A percentile compares a stretch with the other conserved stretches of the same genome.
Evolutionary conservation across 2,329 filamentous ascomycete genomes (phyloP).

Genomic region (Metarhizium brunneum): DNA sequence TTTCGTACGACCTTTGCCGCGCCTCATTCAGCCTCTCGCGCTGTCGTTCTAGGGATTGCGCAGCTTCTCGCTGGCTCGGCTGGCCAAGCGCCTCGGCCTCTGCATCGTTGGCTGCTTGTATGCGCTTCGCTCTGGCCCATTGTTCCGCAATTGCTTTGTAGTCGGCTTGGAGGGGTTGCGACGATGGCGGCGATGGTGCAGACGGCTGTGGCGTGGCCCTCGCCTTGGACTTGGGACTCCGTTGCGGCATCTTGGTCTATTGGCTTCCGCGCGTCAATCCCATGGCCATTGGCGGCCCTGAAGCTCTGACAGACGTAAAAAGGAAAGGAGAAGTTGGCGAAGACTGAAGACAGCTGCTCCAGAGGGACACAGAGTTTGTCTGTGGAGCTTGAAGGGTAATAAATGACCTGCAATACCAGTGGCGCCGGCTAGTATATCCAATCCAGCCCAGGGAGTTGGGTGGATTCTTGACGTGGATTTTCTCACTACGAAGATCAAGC

Average conservation of each 20-base stretch:
- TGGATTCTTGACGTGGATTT: too few relatives aligned
- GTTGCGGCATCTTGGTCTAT: slow-evolving; percentile 17
- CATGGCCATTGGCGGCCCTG: slow-evolving; percentile 18
- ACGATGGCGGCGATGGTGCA: neutral
- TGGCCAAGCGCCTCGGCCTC: slow-evolving; percentile 18
- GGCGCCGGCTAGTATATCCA: too few relatives aligned
- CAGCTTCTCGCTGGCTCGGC: slow-evolving; percentile 22
- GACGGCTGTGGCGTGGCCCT: slow-evolving; percentile 12
- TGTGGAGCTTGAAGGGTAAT: too few relatives aligned
- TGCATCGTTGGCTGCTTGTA: slow-evolving; percentile 34
- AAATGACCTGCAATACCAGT: too few relatives aligned
- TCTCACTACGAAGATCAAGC: neutral
- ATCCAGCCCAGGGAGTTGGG: too few relatives aligned
- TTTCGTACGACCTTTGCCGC: slow-evolving; percentile 40
- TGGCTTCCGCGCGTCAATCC: slow-evolving; percentile 5
- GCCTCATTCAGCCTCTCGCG: slow-evolving; percentile 37
- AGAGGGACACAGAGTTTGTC: too few relatives aligned
- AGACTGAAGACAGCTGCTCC: neutral
- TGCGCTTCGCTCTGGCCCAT: slow-evolving; percentile 43
- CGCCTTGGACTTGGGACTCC: slow-evolving; percentile 15
- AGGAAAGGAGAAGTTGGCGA: neutral
- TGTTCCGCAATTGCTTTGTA: slow-evolving; percentile 44
- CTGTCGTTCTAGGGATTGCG: slow-evolving; percentile 32
- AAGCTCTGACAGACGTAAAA: slow-evolving; percentile 4
- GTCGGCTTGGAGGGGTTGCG: slow-evolving; percentile 22